Conservation (phyloP, 306 rosid genomes). For the Rosa multiflora region DNA sequence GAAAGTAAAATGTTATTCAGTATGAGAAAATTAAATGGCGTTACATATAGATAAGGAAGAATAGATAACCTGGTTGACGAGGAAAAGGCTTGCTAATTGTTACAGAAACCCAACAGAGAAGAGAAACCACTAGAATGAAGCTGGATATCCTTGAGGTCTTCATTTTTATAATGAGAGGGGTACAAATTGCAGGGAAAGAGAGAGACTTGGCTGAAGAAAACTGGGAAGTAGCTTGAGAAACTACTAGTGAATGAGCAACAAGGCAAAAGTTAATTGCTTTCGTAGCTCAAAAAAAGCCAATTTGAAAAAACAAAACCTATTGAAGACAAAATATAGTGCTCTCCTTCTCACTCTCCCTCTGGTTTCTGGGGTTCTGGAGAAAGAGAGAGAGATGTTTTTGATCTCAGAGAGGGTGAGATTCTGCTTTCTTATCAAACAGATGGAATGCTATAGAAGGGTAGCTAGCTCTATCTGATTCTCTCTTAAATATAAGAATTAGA, state of each 20-base stretch:
- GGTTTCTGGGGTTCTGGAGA: background rate
- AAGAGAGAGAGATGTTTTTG: background rate
- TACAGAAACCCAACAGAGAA: slow-evolving; percentile 21
- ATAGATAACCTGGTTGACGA: slow-evolving; percentile 19
- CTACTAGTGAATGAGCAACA: background rate
- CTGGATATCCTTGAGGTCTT: slow-evolving; percentile 5
- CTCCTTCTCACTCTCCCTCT: background rate
- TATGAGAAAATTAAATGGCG: no score
- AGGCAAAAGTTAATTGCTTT: background rate
- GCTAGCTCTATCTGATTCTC: background rate
- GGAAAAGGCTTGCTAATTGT: slow-evolving; percentile 28
- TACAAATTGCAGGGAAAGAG: slow-evolving; percentile 10
- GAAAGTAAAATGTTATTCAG: background rate
- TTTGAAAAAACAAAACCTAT: background rate
- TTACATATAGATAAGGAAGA: background rate
- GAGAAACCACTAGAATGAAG: background rate
- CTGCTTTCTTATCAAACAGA: slow-evolving; percentile 15
- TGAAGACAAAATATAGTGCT: slow-evolving; percentile 10
- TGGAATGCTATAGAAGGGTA: background rate
- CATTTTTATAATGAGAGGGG: slow-evolving; percentile 11
- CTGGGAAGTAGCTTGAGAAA: background rate
- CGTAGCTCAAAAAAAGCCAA: background rate
- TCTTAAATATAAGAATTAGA: background rate
- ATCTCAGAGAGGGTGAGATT: background rate
- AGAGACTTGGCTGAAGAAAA: background rate